Base-by-base conservation (phyloP, 768 basidiomycete species). In the Suillus subalutaceus region DNA sequence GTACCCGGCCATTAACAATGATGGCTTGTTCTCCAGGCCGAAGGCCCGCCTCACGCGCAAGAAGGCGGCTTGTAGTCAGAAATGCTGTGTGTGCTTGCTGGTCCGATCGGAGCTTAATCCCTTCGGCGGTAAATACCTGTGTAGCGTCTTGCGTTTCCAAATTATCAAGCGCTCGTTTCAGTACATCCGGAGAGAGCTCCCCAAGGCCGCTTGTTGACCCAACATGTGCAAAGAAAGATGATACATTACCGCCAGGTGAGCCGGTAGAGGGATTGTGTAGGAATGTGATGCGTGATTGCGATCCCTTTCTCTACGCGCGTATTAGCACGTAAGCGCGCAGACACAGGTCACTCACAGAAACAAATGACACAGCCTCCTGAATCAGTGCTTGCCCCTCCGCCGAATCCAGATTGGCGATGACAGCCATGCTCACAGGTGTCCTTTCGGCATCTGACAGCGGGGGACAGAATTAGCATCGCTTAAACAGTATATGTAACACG, bases 1-100 rank as follows among this genome's bases (percentile, higher is more conserved):
- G 74, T 73, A 96, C 94, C 40, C 96, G 83, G 32, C 96, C 97
- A 70, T 97, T 97, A 62, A 93, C 79, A 43, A 96, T 67, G 44
- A 98, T 65, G 1, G 84, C 92, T 26, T 81, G 81, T 65, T 89
- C 78, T 0, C 90, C 91, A 2, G 89, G 85, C 16, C 74, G 69
- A 35, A 96, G 71, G n/a, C 83, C 83, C 3, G 94, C 70, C 62
- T 85, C 84, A 35, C 86, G 80, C 3, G 82, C 81, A 16, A 93
- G 71, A 26, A 86, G 72, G 41, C 81, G 79, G 65, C 83, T 80
- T 1, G 81, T 74, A 58, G 59, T 75, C 80, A 15, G 85, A 68
- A 81, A 91, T n/a, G 75, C 70, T 40, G 65, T 68, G 68, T 85
- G 85, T 9, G 77, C 75, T 20, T 72, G 73, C 13, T 70, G 72